phyloP scores from a whole-genome alignment of 352 stramenopile genomes.

The Globisporangium ultimum region DNA sequence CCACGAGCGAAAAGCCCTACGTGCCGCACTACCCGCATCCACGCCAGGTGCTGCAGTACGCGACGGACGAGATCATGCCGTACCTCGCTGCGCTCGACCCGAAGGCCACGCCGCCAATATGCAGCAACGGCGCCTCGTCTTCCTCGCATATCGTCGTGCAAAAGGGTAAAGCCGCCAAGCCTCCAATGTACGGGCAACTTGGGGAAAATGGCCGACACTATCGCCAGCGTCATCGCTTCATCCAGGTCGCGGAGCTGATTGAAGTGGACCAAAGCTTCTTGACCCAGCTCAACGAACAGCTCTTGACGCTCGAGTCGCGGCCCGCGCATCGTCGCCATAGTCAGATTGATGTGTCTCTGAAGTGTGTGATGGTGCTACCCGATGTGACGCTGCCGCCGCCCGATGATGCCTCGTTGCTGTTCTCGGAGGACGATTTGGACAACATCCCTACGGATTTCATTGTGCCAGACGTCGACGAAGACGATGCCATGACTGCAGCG shows the following conservation, averaged over 20 bases:
- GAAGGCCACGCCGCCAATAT: neutral
- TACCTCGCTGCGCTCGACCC: constrained; percentile 22
- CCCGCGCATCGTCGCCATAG: constrained; percentile 60
- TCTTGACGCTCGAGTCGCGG: constrained; percentile 51
- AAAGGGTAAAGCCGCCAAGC: constrained; percentile 3
- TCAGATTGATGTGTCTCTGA: constrained; percentile 68
- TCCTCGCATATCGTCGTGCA: neutral
- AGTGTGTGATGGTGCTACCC: constrained; percentile 77
- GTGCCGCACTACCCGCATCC: constrained; percentile 69
- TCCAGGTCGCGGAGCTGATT: constrained; percentile 72
- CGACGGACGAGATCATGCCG: constrained; percentile 69
- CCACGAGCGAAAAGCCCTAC: constrained; percentile 26
- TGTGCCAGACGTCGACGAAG: constrained; percentile 22
- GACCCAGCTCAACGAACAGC: constrained; percentile 54
- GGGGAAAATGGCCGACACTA: neutral
- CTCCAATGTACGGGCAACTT: neutral
- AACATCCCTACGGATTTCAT: constrained; percentile 20
- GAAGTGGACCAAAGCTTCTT: constrained; percentile 63
- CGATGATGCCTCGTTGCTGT: constrained; percentile 34
- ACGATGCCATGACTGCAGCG: constrained; percentile 6
- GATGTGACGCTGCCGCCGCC: constrained; percentile 69
- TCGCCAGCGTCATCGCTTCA: constrained; percentile 21
- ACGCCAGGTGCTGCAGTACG: constrained; percentile 66
- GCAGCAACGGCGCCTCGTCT: constrained; percentile 21
- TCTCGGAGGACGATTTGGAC: constrained; percentile 30